These are phyloP conservation scores for Aspergillus unguis DNA, from an alignment of 2,329 filamentous ascomycete species.

Conservation along the genomic window DNA sequence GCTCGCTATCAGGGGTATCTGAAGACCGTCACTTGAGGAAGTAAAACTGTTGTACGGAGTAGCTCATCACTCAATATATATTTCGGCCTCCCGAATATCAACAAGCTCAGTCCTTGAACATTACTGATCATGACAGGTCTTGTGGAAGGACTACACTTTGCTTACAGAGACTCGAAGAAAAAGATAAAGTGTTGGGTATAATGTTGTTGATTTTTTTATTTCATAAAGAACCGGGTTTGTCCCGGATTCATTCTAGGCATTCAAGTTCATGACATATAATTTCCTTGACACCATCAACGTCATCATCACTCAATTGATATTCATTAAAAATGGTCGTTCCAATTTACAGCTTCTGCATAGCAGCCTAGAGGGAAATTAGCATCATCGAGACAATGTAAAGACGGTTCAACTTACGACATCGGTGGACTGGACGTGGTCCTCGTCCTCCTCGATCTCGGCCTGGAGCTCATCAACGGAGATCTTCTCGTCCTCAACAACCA, in stretches of 20 bases:
- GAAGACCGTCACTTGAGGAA: too few relatives aligned
- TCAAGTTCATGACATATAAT: conserved; percentile 36
- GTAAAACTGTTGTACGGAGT: too few relatives aligned
- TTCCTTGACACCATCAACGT: conserved; percentile 35
- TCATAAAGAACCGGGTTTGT: conserved; percentile 30
- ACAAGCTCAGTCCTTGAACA: too few relatives aligned
- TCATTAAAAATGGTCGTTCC: conserved; percentile 30
- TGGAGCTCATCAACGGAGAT: conserved; percentile 82
- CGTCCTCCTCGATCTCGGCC: conserved; percentile 77
- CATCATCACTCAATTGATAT: conserved; percentile 35
- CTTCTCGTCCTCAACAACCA: conserved; percentile 97
- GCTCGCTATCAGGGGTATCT: too few relatives aligned
- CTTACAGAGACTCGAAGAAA: background rate
- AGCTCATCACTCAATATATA: too few relatives aligned
- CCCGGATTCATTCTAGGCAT: conserved; percentile 27
- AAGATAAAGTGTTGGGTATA: conserved; percentile 16
- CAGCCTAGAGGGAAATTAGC: conserved; percentile 46
- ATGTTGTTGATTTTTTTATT: conserved; percentile 23
- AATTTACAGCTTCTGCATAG: conserved; percentile 87
- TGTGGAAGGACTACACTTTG: background rate
- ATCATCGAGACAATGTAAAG: background rate
- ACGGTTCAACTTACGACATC: conserved; percentile 61
- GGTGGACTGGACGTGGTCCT: conserved; percentile 94
- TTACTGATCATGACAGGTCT: background rate
- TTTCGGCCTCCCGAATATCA: too few relatives aligned